Conservation (phyloP, 2,329 filamentous ascomycete genomes). For the Aspergillus clavatus region DNA sequence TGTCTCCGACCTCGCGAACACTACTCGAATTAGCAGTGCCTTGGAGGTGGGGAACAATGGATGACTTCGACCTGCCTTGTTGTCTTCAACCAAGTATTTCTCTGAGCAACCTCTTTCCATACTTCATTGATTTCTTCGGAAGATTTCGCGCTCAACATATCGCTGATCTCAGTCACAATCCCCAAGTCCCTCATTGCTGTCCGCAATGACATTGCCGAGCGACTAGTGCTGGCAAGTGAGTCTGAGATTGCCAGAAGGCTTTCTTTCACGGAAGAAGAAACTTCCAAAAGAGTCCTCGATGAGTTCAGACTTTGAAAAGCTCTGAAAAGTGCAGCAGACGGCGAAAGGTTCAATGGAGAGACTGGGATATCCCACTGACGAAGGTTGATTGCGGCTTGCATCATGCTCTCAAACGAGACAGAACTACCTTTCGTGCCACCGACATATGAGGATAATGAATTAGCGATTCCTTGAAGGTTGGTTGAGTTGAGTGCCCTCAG, state of each 20-base stretch:
- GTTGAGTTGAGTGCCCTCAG: conserved; percentile 73
- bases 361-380: conserved; percentile 89
- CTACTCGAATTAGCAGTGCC: conserved; percentile 26
- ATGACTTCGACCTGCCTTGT: conserved; percentile 56
- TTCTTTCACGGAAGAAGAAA: conserved; percentile 57
- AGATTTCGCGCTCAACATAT: conserved; percentile 61
- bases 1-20: conserved; percentile 63
- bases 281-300: conserved; percentile 52
- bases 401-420: conserved; percentile 64
- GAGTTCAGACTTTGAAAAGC: conserved; percentile 74
- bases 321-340: conserved; percentile 69
- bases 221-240: conserved; percentile 31
- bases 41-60: neutral
- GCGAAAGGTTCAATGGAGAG: conserved; percentile 57
- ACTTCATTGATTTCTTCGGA: conserved; percentile 57
- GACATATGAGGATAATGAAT: conserved; percentile 65
- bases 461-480: conserved; percentile 79
- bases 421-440: conserved; percentile 47
- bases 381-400: conserved; percentile 73
- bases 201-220: conserved; percentile 45
- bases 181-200: conserved; percentile 62
- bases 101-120: conserved; percentile 59
- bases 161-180: conserved; percentile 74
- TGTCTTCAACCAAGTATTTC: conserved; percentile 74
- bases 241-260: conserved; percentile 50